These are phyloP conservation scores for Rhododendron simsii DNA, from an alignment of 148 eudicot species.

Conservation along the genomic window DNA sequence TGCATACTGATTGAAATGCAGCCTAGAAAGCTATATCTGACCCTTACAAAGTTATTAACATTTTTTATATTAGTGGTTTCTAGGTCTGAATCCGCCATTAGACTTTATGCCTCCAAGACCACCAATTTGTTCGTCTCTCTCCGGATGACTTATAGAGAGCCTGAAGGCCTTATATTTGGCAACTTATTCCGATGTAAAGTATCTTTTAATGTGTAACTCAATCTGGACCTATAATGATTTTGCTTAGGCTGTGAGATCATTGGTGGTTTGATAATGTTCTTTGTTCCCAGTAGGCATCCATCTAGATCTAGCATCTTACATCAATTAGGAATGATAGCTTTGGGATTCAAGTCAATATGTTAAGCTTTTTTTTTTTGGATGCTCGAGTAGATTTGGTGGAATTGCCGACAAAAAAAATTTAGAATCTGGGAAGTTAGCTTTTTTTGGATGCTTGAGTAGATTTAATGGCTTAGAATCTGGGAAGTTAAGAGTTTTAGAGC, in stretches of 20 bases:
- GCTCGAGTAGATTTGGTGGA: background rate
- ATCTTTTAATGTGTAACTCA: background rate
- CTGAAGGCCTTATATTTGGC: background rate
- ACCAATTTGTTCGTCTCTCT: background rate
- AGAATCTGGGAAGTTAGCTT: background rate
- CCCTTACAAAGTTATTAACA: background rate
- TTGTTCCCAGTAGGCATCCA: background rate
- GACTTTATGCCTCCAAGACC: background rate
- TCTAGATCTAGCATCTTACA: background rate
- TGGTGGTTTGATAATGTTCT: background rate
- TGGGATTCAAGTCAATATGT: background rate
- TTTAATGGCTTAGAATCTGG: background rate
- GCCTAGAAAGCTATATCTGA: constrained; percentile 6
- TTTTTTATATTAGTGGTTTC: background rate
- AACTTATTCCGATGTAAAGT: no score
- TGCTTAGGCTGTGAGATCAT: background rate
- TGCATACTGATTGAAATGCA: background rate
- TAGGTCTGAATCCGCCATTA: background rate
- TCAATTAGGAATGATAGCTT: background rate
- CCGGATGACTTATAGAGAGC: background rate
- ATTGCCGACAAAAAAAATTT: background rate
- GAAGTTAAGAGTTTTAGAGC: background rate
- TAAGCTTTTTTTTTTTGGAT: background rate
- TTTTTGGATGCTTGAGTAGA: background rate
- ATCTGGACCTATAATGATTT: background rate